A percentile compares a stretch with the other conserved stretches of the same genome.
These are phyloP conservation scores for Albifimbria verrucaria DNA, from an alignment of 2,329 filamentous ascomycete species.

Conservation along the genomic window DNA sequence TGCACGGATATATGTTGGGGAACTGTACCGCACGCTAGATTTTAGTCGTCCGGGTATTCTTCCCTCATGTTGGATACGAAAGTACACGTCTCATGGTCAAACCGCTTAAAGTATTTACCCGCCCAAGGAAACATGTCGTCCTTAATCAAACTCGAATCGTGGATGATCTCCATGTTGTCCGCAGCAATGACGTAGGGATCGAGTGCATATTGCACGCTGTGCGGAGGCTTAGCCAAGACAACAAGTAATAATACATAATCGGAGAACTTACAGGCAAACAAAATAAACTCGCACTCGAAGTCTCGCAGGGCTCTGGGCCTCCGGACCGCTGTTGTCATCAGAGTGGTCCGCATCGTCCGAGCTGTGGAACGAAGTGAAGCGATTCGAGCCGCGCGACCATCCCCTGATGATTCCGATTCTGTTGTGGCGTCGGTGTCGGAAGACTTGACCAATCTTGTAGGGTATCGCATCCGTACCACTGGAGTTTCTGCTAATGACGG, in stretches of 20 bases:
- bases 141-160: conserved; percentile 43
- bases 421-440: conserved; percentile 74
- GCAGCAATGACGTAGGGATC: conserved; percentile 45
- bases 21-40: too few relatives aligned
- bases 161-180: conserved; percentile 71
- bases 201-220: not conserved
- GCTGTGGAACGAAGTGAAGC: conserved; percentile 21
- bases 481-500: conserved; percentile 26
- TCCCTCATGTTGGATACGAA: conserved; percentile 83
- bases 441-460: conserved; percentile 77
- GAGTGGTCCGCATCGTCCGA: conserved; percentile 21
- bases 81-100: conserved; percentile 59
- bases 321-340: conserved; percentile 18
- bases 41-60: conserved; percentile 80
- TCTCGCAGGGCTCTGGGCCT: conserved; percentile 11
- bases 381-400: conserved; percentile 60
- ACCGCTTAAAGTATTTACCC: conserved; percentile 85
- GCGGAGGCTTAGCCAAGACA: not conserved
- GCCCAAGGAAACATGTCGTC: conserved; percentile 63
- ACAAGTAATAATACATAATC: too few relatives aligned
- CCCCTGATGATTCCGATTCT: conserved; percentile 82
- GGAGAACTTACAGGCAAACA: conserved; percentile 72
- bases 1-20: too few relatives aligned
- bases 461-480: conserved; percentile 19
- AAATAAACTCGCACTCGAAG: conserved; percentile 58